Percentiles rank a stretch among this genome's conserved stretches.
Evolutionary conservation across 2,329 filamentous ascomycete genomes (phyloP).

Genomic region (Xylaria hypoxylon): DNA sequence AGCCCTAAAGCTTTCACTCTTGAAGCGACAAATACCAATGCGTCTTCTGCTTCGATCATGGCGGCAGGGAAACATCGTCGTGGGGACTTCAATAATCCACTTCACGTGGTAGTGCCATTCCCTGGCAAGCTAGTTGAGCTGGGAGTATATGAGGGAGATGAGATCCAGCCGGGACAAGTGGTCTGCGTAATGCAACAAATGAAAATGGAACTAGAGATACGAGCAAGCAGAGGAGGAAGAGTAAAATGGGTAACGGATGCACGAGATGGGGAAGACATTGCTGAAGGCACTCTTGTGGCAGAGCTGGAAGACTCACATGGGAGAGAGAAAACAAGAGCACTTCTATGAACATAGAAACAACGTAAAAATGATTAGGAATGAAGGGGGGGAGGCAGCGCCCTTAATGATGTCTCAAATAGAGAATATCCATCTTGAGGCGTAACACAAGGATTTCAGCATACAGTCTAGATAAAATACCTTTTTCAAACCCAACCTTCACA

Average conservation of each 20-base stretch:
- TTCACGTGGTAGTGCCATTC: conserved; percentile 34
- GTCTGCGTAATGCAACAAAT: conserved; percentile 37
- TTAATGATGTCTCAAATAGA: neutral
- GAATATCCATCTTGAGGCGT: neutral
- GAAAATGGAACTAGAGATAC: conserved; percentile 40
- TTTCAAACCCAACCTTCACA: too few species aligned
- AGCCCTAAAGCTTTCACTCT: conserved; percentile 18
- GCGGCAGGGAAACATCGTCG: conserved; percentile 35
- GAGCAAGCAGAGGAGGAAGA: conserved; percentile 28
- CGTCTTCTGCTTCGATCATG: conserved; percentile 31
- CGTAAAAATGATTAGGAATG: neutral
- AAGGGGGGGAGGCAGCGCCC: neutral
- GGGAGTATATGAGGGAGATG: conserved; percentile 33
- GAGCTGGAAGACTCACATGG: conserved; percentile 28
- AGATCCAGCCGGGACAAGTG: conserved; percentile 32
- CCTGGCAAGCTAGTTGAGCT: conserved; percentile 37
- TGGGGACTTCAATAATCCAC: conserved; percentile 31
- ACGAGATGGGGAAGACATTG: conserved; percentile 36
- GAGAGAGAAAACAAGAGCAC: conserved; percentile 2
- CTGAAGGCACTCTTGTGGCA: conserved; percentile 33
- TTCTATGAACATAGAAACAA: conserved; percentile 1
- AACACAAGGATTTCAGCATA: neutral
- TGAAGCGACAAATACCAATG: conserved; percentile 28
- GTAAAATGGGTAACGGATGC: conserved; percentile 37
- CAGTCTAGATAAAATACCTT: too few species aligned